These are phyloP conservation scores for Ganoderma resinaceum DNA, from an alignment of 1,284 basidiomycete species.

Conservation along the genomic window DNA sequence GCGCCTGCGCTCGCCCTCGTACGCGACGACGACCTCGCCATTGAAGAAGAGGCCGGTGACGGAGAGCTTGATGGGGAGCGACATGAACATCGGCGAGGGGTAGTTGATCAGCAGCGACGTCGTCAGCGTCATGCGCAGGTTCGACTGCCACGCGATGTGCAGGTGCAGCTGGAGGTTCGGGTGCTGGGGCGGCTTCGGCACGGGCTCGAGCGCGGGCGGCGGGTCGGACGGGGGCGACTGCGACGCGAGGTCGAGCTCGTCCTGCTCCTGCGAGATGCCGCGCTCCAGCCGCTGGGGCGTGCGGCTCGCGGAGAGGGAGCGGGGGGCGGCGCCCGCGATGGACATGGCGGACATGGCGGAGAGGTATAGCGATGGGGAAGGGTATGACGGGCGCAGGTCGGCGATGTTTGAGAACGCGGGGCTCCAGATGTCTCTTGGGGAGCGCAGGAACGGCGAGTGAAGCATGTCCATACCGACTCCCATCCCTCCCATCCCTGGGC, in stretches of 20 bases:
- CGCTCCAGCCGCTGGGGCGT: conserved; percentile 19
- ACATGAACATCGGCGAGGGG: conserved; percentile 94
- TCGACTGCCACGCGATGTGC: conserved; percentile 77
- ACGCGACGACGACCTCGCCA: conserved; percentile 90
- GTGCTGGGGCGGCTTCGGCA: conserved; percentile 45
- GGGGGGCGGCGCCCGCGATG: conserved; percentile 28
- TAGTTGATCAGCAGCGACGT: conserved; percentile 97
- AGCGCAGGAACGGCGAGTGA: conserved; percentile 57
- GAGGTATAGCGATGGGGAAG: conserved; percentile 39
- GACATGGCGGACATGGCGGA: conserved; percentile 38
- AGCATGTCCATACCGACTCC: conserved; percentile 62
- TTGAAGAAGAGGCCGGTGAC: conserved; percentile 89
- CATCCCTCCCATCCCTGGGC: conserved; percentile 40
- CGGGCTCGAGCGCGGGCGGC: conserved; percentile 14
- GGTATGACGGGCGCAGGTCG: conserved; percentile 40
- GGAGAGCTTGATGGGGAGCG: conserved; percentile 90
- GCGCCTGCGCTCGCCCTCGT: conserved; percentile 83
- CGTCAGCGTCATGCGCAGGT: conserved; percentile 84
- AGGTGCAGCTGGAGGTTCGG: conserved; percentile 82
- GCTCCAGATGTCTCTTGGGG: conserved; percentile 58
- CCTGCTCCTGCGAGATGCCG: conserved; percentile 4
- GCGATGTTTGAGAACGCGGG: conserved; percentile 44
- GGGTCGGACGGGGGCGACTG: conserved; percentile 12
- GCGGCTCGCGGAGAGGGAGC: conserved; percentile 16
- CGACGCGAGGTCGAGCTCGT: conserved; percentile 5